phyloP scores from a whole-genome alignment of 2,329 filamentous ascomycete species.

The Microascus cirrosus region DNA sequence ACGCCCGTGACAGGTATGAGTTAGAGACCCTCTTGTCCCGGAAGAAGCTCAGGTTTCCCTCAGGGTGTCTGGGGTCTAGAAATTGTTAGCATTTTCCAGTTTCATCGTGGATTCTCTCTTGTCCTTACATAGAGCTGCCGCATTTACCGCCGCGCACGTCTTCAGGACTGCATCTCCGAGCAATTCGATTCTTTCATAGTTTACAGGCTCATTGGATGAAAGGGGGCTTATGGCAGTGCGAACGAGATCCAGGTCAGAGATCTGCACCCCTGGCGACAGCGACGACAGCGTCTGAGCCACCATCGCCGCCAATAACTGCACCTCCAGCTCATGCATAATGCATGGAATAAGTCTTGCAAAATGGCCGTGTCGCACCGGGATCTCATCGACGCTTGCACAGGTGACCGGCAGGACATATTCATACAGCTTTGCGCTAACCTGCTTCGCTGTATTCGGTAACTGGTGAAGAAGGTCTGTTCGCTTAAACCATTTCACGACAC shows the following conservation, averaged over 20 bases:
- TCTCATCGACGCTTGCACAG: constrained; percentile 36
- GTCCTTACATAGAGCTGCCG: constrained; percentile 39
- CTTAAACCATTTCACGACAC: constrained; percentile 36
- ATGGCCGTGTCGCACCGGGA: constrained; percentile 30
- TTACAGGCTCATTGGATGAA: constrained; percentile 41
- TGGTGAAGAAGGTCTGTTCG: constrained; percentile 49
- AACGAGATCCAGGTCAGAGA: constrained; percentile 45
- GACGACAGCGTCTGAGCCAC: constrained; percentile 31
- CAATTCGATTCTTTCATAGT: constrained; percentile 83
- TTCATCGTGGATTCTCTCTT: neutral
- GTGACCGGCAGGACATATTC: constrained; percentile 30
- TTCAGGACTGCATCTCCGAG: constrained; percentile 80
- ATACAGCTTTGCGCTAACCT: constrained; percentile 27
- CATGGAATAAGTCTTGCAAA: constrained; percentile 59
- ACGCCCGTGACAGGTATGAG: constrained; percentile 54
- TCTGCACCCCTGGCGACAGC: constrained; percentile 25
- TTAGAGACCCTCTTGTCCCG: constrained; percentile 70
- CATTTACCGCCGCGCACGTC: constrained; percentile 54
- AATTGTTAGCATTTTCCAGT: neutral
- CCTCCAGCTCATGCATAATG: constrained; percentile 59
- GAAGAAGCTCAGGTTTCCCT: constrained; percentile 58
- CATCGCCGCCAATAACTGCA: constrained; percentile 48
- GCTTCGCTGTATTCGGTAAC: neutral
- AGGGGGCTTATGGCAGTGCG: constrained; percentile 61
- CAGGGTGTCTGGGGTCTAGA: constrained; percentile 57